These are phyloP conservation scores for Peziza echinospora DNA, from an alignment of 495 filamentous ascomycete species.

Conservation along the genomic window DNA sequence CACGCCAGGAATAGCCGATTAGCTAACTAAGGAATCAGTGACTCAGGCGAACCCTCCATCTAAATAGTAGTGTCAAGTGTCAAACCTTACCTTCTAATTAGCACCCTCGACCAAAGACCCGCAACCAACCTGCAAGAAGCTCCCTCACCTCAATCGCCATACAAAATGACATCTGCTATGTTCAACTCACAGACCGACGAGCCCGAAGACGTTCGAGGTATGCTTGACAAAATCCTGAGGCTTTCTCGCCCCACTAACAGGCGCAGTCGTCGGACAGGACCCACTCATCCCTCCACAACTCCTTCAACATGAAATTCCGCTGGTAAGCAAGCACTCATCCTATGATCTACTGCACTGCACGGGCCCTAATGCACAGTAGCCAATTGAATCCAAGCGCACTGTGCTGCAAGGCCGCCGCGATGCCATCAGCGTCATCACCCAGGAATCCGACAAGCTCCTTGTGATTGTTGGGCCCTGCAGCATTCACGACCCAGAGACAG, in stretches of 20 bases:
- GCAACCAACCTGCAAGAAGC: neutral
- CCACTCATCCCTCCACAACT: constrained; percentile 77
- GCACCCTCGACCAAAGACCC: neutral
- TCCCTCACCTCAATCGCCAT: neutral
- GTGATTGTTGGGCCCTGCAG: constrained; percentile 93
- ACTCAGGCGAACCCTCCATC: too few species aligned
- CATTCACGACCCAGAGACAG: constrained; percentile 77
- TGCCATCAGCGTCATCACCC: constrained; percentile 62
- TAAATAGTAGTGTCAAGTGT: too few species aligned
- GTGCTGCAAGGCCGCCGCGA: constrained; percentile 69
- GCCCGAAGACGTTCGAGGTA: constrained; percentile 16
- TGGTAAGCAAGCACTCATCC: constrained; percentile 32
- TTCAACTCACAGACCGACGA: constrained; percentile 2
- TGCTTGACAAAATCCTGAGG: constrained; percentile 1
- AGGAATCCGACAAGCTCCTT: constrained; percentile 60
- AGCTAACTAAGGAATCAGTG: too few species aligned
- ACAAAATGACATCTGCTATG: neutral
- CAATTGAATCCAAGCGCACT: constrained; percentile 32
- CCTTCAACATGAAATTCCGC: constrained; percentile 72
- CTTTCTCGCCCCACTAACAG: too few species aligned
- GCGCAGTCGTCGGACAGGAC: constrained; percentile 76
- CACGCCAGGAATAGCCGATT: too few species aligned
- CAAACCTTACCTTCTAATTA: too few species aligned
- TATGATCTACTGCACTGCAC: neutral
- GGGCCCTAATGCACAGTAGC: constrained; percentile 15